Conservation (phyloP, 495 filamentous ascomycete genomes). For the Delitschia confertaspora region DNA sequence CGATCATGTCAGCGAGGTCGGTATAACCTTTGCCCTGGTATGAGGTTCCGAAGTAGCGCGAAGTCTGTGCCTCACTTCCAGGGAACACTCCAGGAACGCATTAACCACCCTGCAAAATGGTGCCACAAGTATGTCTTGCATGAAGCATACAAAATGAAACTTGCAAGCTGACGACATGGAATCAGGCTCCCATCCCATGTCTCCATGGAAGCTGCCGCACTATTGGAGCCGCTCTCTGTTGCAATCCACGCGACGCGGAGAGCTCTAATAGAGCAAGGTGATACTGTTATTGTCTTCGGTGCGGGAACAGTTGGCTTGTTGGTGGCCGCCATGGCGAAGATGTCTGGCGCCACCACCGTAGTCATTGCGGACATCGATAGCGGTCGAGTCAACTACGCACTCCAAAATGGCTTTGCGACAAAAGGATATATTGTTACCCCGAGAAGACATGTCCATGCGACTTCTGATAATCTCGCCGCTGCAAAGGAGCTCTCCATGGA, state of each 20-base stretch:
- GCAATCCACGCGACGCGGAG: slow-evolving; percentile 30
- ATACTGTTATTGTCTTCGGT: slow-evolving; percentile 31
- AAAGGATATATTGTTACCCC: slow-evolving; percentile 27
- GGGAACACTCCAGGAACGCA: slow-evolving; percentile 31
- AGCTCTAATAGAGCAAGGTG: slow-evolving; percentile 28
- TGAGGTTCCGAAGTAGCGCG: slow-evolving; percentile 32
- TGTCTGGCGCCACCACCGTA: slow-evolving; percentile 28
- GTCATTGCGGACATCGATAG: slow-evolving; percentile 31
- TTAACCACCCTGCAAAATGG: slow-evolving; percentile 33
- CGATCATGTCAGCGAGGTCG: slow-evolving; percentile 32
- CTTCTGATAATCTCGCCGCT: slow-evolving; percentile 18
- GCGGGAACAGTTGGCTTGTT: slow-evolving; percentile 31
- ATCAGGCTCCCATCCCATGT: slow-evolving; percentile 28
- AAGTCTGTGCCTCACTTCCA: slow-evolving; percentile 34
- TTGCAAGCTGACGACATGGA: slow-evolving; percentile 16
- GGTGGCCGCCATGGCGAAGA: slow-evolving; percentile 30
- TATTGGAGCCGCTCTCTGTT: slow-evolving; percentile 30
- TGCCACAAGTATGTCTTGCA: slow-evolving; percentile 32
- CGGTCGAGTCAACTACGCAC: slow-evolving; percentile 29
- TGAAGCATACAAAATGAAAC: slow-evolving; percentile 17
- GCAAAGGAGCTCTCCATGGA: slow-evolving; percentile 27
- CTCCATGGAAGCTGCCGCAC: slow-evolving; percentile 26
- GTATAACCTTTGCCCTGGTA: slow-evolving; percentile 32
- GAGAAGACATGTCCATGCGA: slow-evolving; percentile 20
- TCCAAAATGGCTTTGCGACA: slow-evolving; percentile 27